Evolutionary conservation across 495 filamentous ascomycete species (phyloP).

Genomic region (Daldinia concentrica): DNA sequence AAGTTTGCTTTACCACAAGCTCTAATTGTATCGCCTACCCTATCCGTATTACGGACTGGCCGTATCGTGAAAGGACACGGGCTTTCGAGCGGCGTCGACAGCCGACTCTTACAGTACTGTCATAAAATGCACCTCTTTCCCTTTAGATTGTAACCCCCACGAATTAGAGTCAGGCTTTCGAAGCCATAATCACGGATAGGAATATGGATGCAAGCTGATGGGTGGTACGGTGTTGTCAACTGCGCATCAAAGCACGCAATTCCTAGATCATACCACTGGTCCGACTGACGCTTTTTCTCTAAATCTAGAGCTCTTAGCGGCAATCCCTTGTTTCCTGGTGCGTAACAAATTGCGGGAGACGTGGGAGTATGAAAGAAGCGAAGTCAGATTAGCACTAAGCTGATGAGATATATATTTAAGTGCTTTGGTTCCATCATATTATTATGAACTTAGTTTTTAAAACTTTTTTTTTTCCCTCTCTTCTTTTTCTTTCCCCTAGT

Average conservation of each 20-base stretch:
- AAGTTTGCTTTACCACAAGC: slow-evolving; percentile 12
- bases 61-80: slow-evolving; percentile 9
- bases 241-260: slow-evolving; percentile 42
- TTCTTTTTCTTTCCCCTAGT: slow-evolving; percentile 8
- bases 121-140: slow-evolving; percentile 19
- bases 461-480: slow-evolving; percentile 12
- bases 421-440: background rate
- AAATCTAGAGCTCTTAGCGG: slow-evolving; percentile 22
- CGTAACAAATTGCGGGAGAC: slow-evolving; percentile 3
- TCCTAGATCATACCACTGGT: slow-evolving; percentile 29
- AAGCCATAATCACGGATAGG: slow-evolving; percentile 40
- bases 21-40: slow-evolving; percentile 6
- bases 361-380: slow-evolving; percentile 10
- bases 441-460: slow-evolving; percentile 9
- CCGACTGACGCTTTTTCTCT: slow-evolving; percentile 13
- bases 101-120: slow-evolving; percentile 1
- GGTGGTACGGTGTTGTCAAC: slow-evolving; percentile 38
- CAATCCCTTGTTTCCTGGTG: slow-evolving; percentile 28
- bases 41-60: slow-evolving; percentile 4
- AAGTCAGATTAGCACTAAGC: background rate
- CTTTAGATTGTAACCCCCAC: slow-evolving; percentile 37
- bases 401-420: slow-evolving; percentile 1
- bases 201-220: slow-evolving; percentile 16
- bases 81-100: slow-evolving; percentile 16
- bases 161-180: slow-evolving; percentile 40